These are phyloP conservation scores for Aureobasidium sp. DNA, from an alignment of 2,329 filamentous ascomycete species.

Conservation along the genomic window DNA sequence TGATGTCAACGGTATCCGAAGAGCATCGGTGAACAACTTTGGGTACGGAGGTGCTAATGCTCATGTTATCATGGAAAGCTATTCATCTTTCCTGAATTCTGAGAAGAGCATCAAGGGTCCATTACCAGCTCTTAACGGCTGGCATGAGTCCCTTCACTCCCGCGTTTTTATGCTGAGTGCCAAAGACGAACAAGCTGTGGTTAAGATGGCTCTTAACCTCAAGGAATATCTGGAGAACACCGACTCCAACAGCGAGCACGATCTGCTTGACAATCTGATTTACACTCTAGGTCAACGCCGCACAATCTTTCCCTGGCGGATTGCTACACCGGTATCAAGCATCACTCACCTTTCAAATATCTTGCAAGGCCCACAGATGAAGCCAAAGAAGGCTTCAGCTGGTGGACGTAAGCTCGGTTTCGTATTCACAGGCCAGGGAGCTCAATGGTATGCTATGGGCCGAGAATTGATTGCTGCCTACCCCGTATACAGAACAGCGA, in stretches of 20 bases:
- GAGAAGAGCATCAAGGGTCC: background rate
- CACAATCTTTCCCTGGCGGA: background rate
- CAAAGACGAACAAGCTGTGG: background rate
- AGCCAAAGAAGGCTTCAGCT: background rate
- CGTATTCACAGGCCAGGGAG: slow-evolving; percentile 32
- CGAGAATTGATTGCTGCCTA: slow-evolving; percentile 15
- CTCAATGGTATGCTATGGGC: slow-evolving; percentile 26
- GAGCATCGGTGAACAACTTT: slow-evolving; percentile 17
- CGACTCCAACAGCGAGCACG: background rate
- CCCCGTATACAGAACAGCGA: slow-evolving; percentile 9
- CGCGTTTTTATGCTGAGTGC: background rate
- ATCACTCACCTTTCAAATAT: no score
- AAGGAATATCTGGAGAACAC: background rate
- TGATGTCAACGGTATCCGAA: no score
- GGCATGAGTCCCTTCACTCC: background rate
- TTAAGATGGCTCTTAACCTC: background rate
- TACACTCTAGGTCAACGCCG: background rate
- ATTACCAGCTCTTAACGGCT: background rate
- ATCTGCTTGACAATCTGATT: background rate
- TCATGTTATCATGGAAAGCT: slow-evolving; percentile 13
- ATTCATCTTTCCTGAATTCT: background rate
- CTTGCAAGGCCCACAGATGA: background rate
- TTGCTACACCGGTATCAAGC: background rate
- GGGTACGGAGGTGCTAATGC: slow-evolving; percentile 24
- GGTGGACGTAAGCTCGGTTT: background rate